Percentiles rank a stretch among this genome's conserved stretches.
These are phyloP conservation scores for Ceriops tagal DNA, from an alignment of 345 rosid genomes.

Conservation along the genomic window DNA sequence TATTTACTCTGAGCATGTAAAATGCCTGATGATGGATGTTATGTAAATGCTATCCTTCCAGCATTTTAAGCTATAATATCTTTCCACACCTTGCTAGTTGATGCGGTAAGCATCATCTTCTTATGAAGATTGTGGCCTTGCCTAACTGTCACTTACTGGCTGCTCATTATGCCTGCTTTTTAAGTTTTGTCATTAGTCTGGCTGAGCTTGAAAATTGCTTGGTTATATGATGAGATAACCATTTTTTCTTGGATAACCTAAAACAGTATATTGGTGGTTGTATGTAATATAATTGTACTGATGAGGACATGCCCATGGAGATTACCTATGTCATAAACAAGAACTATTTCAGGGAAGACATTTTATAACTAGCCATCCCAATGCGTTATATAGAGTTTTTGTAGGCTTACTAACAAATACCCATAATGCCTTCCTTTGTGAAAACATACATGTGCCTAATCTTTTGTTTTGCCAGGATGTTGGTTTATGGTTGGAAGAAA, in stretches of 20 bases:
- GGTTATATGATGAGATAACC: background rate
- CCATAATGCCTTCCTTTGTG: conserved; percentile 59
- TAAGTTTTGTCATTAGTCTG: background rate
- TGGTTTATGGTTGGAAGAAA: conserved; percentile 92
- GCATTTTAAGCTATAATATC: background rate
- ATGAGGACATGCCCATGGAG: background rate
- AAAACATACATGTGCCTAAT: background rate
- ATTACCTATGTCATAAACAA: conserved; percentile 56
- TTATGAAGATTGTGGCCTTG: background rate
- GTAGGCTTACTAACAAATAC: conserved; percentile 83
- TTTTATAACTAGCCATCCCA: conserved; percentile 44
- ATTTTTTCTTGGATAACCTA: background rate
- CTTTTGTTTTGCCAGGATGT: conserved; percentile 56
- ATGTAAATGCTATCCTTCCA: too few species aligned
- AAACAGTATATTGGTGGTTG: background rate
- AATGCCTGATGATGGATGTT: too few species aligned
- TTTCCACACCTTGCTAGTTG: background rate
- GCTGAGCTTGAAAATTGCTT: background rate
- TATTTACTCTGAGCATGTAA: too few species aligned
- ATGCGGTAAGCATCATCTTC: background rate
- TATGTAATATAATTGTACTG: background rate
- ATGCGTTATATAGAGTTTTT: conserved; percentile 55
- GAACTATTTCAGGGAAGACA: conserved; percentile 34
- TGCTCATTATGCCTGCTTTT: background rate
- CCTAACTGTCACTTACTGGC: background rate